Evolutionary conservation across 2,329 filamentous ascomycete species (phyloP), one percentile per base, ranked within the genome.

Genomic region (Calonectria pauciramosa): DNA sequence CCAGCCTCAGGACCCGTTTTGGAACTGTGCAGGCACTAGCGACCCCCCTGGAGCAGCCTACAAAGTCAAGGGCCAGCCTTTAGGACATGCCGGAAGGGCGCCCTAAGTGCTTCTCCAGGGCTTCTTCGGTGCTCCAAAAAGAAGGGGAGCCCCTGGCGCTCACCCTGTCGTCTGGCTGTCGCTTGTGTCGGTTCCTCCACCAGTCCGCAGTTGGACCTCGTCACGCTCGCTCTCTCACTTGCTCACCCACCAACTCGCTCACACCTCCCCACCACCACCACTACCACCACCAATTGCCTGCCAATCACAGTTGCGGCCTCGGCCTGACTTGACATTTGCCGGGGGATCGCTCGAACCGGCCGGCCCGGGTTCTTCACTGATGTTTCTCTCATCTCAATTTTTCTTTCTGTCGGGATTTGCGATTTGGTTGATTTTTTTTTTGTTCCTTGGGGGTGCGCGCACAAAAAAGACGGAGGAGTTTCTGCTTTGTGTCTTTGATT

Each of bases 21-120:
- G 70, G 80, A 79, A 74, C 63, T 76, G 72, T 81, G 80, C 79
- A 81, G 75, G 75, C 80, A 75, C 76, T 80, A 79, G 77, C 70
- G 75, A 72, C 74, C 71, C 72, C 47, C 67, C 72, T 72, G 66
- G 70, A 72, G 59, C 67, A 68, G 67, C 72, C 70, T 70, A 64
- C 70, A 59, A 68, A 67, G 59, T 63, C 71, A 52, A 71, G 56
- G 71, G 68, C 66, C 51, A 68, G 65, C 65, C 68, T 52, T 74
- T 63, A 60, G 69, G 70, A 71, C 51, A 60, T 59, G 52, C 70
- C 70, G 70, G 59, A 32, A 67, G 49, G 23, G 63, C 66, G 63
- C 51, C 28, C 63, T 34, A 52, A 70, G 68, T 69, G 64, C 74
- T 75, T 75, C 52, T 47, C 63, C 52, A 63, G 68, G 71, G 70